Evolutionary conservation across 2,329 filamentous ascomycete species (phyloP), one percentile per base, ranked within the genome.

Genomic region (Bimuria novae-zelandiae): DNA sequence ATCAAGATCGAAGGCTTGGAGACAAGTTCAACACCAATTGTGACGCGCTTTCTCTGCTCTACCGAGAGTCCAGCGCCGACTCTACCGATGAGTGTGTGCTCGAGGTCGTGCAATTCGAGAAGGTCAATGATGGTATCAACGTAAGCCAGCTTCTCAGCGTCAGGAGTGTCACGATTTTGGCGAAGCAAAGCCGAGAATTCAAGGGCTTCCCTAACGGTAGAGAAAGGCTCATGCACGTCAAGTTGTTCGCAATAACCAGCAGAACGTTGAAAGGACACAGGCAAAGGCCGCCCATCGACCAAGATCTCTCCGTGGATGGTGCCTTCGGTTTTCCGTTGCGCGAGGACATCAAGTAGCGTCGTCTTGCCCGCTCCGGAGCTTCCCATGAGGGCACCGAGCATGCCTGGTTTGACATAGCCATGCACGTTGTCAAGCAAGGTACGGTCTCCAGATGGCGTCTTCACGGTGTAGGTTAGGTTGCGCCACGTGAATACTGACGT

Each of bases 321-420:
- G 14, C 78, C 78, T 41, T 77, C 74, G 7, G 71, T 73, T 47
- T 77, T 77, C 3, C 78, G 72, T 47, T 78, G 76, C 0, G 70
- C 70, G 1, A 73, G 56, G 1, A 68, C 69, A 30, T 73, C 73
- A 5, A 73, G 55, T 3, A 79, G 50, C 1, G 69, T 73, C 3
- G 68, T 73, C 44, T 72, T 74, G 3, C 70, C 70, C 6, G 69
- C 68, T 12, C 51, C 88, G 87, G 36, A 92, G 84, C 77, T 76
- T 87, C 92, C 53, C 68, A 72, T 96, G 1, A 96, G 79, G 29
- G 90, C 92, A 7, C 92, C 96, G 48, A 96, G 75, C 10, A 90
- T 96, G 43, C 92, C 92, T 3, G 92, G 92, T 72, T 94, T 93
- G 44, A 97, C 91, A 86, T 90, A 96, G 17, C 92, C 92, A 59